Conservation (phyloP, 2,329 filamentous ascomycete genomes). For the Microdochium bolleyi region DNA sequence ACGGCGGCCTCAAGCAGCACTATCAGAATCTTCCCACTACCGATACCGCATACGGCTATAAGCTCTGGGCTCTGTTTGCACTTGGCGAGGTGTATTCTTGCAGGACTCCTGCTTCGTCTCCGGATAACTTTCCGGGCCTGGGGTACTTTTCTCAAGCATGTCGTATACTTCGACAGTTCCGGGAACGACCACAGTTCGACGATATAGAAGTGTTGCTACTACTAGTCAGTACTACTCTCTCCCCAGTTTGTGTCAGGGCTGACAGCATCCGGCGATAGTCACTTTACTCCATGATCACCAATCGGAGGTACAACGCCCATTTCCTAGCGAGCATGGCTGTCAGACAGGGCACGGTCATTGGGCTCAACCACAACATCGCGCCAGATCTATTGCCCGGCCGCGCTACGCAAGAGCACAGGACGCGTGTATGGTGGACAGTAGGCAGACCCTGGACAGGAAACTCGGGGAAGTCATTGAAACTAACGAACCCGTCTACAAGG, state of each 20-base stretch:
- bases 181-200: constrained; percentile 33
- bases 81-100: constrained; percentile 37
- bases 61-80: constrained; percentile 34
- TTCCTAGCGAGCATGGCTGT: constrained; percentile 34
- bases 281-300: constrained; percentile 33
- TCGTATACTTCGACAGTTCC: constrained; percentile 26
- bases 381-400: constrained; percentile 29
- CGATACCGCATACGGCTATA: constrained; percentile 25
- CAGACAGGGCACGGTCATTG: constrained; percentile 32
- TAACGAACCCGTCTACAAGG: no score
- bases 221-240: constrained; percentile 23
- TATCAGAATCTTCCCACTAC: constrained; percentile 24
- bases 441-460: no score
- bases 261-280: constrained; percentile 19
- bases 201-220: constrained; percentile 33
- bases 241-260: not conserved
- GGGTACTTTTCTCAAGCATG: constrained; percentile 32
- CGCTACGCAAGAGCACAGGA: constrained; percentile 26
- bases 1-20: constrained; percentile 25
- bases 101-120: constrained; percentile 19
- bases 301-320: constrained; percentile 34
- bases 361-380: constrained; percentile 29
- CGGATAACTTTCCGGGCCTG: constrained; percentile 30
- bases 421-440: constrained; percentile 34
- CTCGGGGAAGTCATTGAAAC: no score